Conservation (phyloP, 1,284 basidiomycete species). For the Tausonia pullulans region DNA sequence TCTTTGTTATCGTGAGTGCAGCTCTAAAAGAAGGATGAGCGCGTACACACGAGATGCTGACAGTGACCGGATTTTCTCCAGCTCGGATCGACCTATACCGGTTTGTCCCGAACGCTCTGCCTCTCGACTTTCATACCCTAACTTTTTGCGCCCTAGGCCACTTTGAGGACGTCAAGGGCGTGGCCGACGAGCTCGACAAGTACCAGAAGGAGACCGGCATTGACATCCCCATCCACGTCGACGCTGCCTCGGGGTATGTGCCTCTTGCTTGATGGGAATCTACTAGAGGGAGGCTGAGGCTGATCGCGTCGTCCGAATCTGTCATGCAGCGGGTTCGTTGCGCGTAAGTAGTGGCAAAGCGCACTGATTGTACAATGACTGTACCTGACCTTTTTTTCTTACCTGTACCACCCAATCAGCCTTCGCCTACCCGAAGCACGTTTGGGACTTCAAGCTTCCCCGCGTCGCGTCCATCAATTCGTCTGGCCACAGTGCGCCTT, state of each 20-base stretch:
- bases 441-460: slow-evolving; percentile 78
- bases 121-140: slow-evolving; percentile 12
- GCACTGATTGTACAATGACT: not conserved
- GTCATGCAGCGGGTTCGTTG: slow-evolving; percentile 18
- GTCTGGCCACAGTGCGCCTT: slow-evolving; percentile 20
- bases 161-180: slow-evolving; percentile 82
- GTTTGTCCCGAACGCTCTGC: slow-evolving; percentile 10
- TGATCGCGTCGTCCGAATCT: slow-evolving; percentile 76
- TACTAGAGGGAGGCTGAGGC: slow-evolving; percentile 61
- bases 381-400: not conserved
- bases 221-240: slow-evolving; percentile 68
- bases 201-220: slow-evolving; percentile 72
- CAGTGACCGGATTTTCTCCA: not conserved
- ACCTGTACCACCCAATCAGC: slow-evolving; percentile 17
- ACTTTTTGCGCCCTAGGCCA: slow-evolving; percentile 43
- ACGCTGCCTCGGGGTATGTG: slow-evolving; percentile 27
- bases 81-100: slow-evolving; percentile 1
- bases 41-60: not conserved
- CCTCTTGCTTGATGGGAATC: not conserved
- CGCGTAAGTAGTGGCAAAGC: not conserved
- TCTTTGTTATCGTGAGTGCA: slow-evolving; percentile 63
- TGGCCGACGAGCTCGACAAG: slow-evolving; percentile 72
- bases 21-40: no score
- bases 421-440: slow-evolving; percentile 49
- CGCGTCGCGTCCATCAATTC: slow-evolving; percentile 77